Conservation (phyloP, 208 protist species). For the Wallacemonas collosoma region DNA sequence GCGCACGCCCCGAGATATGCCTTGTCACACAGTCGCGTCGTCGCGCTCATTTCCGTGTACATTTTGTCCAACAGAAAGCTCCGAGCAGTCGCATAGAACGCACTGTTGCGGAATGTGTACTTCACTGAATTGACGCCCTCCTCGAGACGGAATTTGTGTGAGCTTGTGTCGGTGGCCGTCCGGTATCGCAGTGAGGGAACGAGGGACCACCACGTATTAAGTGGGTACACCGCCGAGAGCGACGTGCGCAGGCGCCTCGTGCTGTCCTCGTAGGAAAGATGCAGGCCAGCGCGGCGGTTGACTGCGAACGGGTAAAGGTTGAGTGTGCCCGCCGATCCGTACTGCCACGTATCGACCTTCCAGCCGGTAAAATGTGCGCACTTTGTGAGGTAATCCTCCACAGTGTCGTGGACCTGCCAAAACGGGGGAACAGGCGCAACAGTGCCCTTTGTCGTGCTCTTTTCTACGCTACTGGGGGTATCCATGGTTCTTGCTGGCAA, state of each 20-base stretch:
- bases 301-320: conserved; percentile 55
- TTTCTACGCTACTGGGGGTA: neutral
- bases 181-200: conserved; percentile 13
- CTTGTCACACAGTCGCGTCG: conserved; percentile 36
- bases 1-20: conserved; percentile 37
- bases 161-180: neutral
- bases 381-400: conserved; percentile 55
- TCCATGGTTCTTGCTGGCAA: too few species aligned
- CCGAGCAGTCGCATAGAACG: conserved; percentile 35
- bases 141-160: conserved; percentile 13
- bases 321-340: conserved; percentile 17
- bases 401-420: conserved; percentile 40
- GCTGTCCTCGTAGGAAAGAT: conserved; percentile 35
- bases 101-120: conserved; percentile 37
- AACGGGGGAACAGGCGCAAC: conserved; percentile 31
- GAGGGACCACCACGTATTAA: neutral
- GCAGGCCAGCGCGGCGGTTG: conserved; percentile 32
- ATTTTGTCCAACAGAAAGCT: conserved; percentile 36
- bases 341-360: conserved; percentile 44
- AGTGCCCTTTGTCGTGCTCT: neutral
- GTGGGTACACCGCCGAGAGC: neutral
- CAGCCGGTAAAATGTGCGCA: conserved; percentile 38
- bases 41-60: conserved; percentile 33
- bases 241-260: conserved; percentile 20
- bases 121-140: conserved; percentile 19